Conservation (phyloP, 2,329 filamentous ascomycete genomes). For the Tolypocladium nubicola region DNA sequence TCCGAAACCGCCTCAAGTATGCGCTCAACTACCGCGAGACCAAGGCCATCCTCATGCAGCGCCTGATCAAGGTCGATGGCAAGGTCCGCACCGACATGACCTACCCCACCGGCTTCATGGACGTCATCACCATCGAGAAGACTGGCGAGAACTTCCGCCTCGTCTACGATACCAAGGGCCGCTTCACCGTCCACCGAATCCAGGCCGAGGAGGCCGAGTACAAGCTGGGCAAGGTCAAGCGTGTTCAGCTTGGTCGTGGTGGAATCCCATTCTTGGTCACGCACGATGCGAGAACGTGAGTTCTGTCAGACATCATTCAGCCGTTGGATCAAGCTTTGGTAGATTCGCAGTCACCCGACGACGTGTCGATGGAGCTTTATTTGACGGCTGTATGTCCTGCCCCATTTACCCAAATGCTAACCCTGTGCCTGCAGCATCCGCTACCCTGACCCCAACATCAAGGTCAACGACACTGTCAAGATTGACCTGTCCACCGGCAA, state of each 20-base stretch:
- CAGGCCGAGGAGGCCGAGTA: conserved; percentile 97
- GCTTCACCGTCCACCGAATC: conserved; percentile 99
- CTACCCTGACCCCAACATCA: conserved; percentile 96
- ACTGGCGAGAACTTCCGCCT: conserved; percentile 99
- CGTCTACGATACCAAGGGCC: conserved; percentile 99
- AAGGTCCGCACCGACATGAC: conserved; percentile 99
- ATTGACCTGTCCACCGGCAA: conserved; percentile 95
- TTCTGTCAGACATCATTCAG: conserved; percentile 98
- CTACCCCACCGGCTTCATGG: conserved; percentile 98
- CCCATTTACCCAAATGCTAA: conserved; percentile 26
- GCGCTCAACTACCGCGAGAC: conserved; percentile 97
- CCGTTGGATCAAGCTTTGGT: conserved; percentile 99
- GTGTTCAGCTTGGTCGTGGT: conserved; percentile 97
- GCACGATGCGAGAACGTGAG: conserved; percentile 99
- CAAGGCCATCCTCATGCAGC: conserved; percentile 98
- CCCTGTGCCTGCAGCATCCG: conserved; percentile 62
- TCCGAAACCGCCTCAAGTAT: conserved; percentile 96
- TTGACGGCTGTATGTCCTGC: conserved; percentile 43
- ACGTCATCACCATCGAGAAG: conserved; percentile 99
- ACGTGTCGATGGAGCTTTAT: conserved; percentile 22
- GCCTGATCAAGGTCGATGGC: conserved; percentile 98
- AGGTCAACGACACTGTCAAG: conserved; percentile 99
- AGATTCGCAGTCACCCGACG: conserved; percentile 30
- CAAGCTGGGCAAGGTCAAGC: conserved; percentile 99
- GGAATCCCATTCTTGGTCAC: conserved; percentile 99